phyloP scores from a whole-genome alignment of 768 basidiomycete genomes.

The Chalciporus pseudorubinellus region DNA sequence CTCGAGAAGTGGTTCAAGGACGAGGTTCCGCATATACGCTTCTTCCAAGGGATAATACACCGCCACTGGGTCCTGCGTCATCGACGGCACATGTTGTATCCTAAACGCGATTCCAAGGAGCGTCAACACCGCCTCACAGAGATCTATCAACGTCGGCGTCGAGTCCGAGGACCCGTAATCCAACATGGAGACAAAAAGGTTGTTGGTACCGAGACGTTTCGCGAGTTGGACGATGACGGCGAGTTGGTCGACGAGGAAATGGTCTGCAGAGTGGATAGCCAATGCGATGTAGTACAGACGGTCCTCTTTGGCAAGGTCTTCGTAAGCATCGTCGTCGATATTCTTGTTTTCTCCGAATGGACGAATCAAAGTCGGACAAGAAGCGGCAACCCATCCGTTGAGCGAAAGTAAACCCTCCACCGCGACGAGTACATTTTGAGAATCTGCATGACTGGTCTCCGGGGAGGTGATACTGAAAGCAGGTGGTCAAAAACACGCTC shows the following conservation, averaged over 20 bases:
- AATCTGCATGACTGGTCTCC: conserved; percentile 87
- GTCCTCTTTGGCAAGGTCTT: conserved; percentile 80
- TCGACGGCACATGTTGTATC: conserved; percentile 86
- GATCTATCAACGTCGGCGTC: conserved; percentile 89
- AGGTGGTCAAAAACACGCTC: not conserved
- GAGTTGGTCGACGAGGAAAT: conserved; percentile 97
- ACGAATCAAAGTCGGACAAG: conserved; percentile 89
- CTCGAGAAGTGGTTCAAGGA: conserved; percentile 86
- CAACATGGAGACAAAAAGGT: conserved; percentile 96
- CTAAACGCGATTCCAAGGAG: conserved; percentile 91
- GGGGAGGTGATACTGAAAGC: conserved; percentile 67
- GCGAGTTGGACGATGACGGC: conserved; percentile 97
- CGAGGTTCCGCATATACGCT: conserved; percentile 90
- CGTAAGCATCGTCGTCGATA: conserved; percentile 70
- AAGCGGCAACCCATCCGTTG: conserved; percentile 97
- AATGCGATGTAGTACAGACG: conserved; percentile 94
- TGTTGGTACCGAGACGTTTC: conserved; percentile 81
- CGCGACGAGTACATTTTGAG: conserved; percentile 82
- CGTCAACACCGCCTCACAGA: conserved; percentile 93
- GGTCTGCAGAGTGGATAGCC: conserved; percentile 96
- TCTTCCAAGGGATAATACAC: conserved; percentile 97
- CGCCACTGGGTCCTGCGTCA: conserved; percentile 85
- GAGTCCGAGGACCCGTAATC: conserved; percentile 96
- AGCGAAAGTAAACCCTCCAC: conserved; percentile 94
- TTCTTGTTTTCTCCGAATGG: conserved; percentile 92